A percentile compares a stretch with the other conserved stretches of the same genome.
phyloP scores from a whole-genome alignment of 75 land plant species.

The Sequoia sempervirens region DNA sequence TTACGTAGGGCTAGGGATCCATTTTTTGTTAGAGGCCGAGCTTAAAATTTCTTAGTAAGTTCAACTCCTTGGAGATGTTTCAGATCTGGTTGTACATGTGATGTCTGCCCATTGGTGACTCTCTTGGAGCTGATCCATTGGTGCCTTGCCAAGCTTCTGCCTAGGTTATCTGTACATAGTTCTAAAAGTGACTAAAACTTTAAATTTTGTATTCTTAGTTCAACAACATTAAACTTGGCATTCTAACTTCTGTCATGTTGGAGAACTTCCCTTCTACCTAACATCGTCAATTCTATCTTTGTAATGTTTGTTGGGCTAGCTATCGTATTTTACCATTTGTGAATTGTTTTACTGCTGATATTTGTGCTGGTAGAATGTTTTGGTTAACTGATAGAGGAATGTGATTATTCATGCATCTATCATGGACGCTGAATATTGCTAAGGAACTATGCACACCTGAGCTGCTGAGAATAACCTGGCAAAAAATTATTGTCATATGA shows the following conservation, averaged over 20 bases:
- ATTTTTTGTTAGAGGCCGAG: neutral
- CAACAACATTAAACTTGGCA: neutral
- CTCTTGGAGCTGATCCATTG: neutral
- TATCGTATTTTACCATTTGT: neutral
- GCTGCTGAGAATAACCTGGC: neutral
- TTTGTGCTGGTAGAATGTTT: neutral
- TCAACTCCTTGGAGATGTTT: neutral
- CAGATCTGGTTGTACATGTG: neutral
- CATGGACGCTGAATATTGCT: no score
- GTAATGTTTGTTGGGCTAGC: neutral
- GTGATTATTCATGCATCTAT: neutral
- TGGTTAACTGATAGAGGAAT: neutral
- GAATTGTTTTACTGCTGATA: neutral
- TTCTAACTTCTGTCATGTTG: neutral
- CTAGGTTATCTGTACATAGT: neutral
- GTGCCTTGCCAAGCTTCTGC: neutral
- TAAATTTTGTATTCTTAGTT: neutral
- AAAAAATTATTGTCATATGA: neutral
- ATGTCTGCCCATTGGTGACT: neutral
- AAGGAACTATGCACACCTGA: no score
- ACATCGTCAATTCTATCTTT: neutral
- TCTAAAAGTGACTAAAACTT: neutral
- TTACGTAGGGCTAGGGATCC: neutral
- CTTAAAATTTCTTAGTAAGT: neutral
- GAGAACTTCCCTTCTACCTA: neutral